Conservation (phyloP, 31 red algal species). For the Asparagopsis taxiformis region DNA sequence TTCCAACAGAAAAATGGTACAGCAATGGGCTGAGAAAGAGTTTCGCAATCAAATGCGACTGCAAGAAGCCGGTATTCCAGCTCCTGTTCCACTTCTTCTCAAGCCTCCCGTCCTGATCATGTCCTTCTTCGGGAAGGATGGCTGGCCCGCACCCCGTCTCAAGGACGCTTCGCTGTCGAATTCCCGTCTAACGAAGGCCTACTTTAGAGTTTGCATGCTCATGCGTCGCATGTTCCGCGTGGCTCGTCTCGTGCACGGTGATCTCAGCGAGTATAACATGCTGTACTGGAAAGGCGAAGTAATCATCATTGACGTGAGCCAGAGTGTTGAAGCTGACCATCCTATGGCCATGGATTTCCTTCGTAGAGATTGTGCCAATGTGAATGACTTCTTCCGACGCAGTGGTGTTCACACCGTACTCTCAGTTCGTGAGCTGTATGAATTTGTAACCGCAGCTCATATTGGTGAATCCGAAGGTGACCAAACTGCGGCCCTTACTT, state of each 20-base stretch:
- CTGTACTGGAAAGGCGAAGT: slow-evolving; percentile 64
- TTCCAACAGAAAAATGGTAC: slow-evolving; percentile 91
- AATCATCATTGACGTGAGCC: slow-evolving; percentile 91
- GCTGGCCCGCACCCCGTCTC: slow-evolving; percentile 77
- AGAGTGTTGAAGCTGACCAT: slow-evolving; percentile 94
- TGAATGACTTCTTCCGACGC: slow-evolving; percentile 77
- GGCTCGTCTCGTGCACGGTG: slow-evolving; percentile 87
- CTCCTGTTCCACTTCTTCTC: slow-evolving; percentile 74
- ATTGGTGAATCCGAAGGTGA: slow-evolving; percentile 25
- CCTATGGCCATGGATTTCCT: slow-evolving; percentile 90
- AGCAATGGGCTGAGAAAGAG: slow-evolving; percentile 97
- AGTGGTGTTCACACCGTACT: slow-evolving; percentile 48
- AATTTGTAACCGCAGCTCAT: slow-evolving; percentile 65
- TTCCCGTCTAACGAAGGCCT: slow-evolving; percentile 24
- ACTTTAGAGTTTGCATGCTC: slow-evolving; percentile 57
- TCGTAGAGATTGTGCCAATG: slow-evolving; percentile 84
- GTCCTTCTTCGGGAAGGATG: slow-evolving; percentile 88
- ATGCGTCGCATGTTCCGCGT: slow-evolving; percentile 89
- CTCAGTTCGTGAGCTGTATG: slow-evolving; percentile 67
- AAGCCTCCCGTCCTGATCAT: slow-evolving; percentile 82
- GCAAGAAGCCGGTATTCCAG: slow-evolving; percentile 62
- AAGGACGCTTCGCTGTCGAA: slow-evolving; percentile 59
- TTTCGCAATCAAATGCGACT: slow-evolving; percentile 94
- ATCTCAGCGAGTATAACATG: slow-evolving; percentile 92
- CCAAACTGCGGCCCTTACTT: slow-evolving; percentile 18